phyloP scores from a whole-genome alignment of 495 filamentous ascomycete genomes.

The Xylaria palmicola region DNA sequence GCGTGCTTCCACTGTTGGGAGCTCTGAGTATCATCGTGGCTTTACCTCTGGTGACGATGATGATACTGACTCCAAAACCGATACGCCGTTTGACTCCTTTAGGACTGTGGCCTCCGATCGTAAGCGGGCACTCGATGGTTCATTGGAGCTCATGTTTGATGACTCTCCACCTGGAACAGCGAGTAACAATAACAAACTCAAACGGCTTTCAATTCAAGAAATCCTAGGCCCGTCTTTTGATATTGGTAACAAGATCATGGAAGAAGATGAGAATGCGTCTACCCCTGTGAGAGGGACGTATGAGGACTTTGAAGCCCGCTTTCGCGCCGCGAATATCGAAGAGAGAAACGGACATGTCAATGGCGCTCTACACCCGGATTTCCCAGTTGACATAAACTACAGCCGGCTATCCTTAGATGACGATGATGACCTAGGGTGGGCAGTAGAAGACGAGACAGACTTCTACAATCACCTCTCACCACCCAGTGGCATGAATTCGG shows the following conservation, averaged over 20 bases:
- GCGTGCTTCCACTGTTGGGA: slow-evolving; percentile 74
- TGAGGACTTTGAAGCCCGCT: slow-evolving; percentile 21
- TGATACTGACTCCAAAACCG: slow-evolving; percentile 81
- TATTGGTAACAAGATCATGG: slow-evolving; percentile 56
- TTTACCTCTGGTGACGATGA: slow-evolving; percentile 79
- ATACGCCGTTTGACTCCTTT: slow-evolving; percentile 88
- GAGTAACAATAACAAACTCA: slow-evolving; percentile 51
- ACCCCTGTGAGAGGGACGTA: slow-evolving; percentile 53
- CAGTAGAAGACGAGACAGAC: slow-evolving; percentile 53
- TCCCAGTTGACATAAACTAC: slow-evolving; percentile 39
- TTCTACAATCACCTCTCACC: slow-evolving; percentile 54
- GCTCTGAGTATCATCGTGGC: slow-evolving; percentile 78
- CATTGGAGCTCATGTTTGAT: slow-evolving; percentile 86
- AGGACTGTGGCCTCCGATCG: slow-evolving; percentile 74
- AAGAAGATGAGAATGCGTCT: slow-evolving; percentile 62
- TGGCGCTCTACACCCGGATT: slow-evolving; percentile 16
- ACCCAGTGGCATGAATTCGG: slow-evolving; percentile 48
- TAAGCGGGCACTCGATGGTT: slow-evolving; percentile 51
- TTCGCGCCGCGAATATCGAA: slow-evolving; percentile 19
- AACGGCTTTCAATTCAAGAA: slow-evolving; percentile 57
- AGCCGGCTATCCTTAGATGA: slow-evolving; percentile 54
- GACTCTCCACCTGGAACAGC: slow-evolving; percentile 60
- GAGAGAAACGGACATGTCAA: slow-evolving; percentile 14
- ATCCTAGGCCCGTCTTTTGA: slow-evolving; percentile 49
- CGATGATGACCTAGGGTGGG: slow-evolving; percentile 62